Conservation (phyloP, 441 rosid species). For the Rhodomyrtus psidioides region DNA sequence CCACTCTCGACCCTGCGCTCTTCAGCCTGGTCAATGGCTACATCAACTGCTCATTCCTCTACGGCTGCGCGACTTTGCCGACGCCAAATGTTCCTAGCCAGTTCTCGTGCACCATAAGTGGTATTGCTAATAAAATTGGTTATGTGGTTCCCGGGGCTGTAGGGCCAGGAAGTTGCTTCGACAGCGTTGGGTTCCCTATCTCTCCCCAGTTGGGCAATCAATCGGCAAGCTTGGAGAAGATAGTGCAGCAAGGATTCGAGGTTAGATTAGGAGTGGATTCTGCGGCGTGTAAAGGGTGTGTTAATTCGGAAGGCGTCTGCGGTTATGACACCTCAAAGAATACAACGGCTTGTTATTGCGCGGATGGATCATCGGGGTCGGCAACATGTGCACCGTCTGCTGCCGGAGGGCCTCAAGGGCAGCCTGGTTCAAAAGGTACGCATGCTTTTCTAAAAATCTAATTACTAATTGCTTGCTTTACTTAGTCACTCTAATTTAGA, state of each 20-base stretch:
- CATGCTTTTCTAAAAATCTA: not conserved
- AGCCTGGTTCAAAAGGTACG: not conserved
- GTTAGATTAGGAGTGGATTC: not conserved
- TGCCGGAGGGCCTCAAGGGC: not conserved
- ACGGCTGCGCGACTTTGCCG: not conserved
- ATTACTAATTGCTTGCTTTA: accelerated
- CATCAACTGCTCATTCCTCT: conserved; percentile 1
- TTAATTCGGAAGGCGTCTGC: not conserved
- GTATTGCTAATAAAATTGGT: not conserved
- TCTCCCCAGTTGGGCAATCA: not conserved
- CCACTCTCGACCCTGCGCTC: not conserved
- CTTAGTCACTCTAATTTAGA: not conserved
- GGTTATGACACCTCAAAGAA: not conserved
- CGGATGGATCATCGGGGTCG: not conserved
- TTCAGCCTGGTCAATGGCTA: not conserved
- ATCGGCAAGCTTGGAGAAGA: not conserved
- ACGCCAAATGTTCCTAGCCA: not conserved
- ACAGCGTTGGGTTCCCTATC: not conserved
- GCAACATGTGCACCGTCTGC: not conserved
- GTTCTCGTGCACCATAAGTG: not conserved
- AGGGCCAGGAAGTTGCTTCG: not conserved
- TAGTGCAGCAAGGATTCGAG: not conserved
- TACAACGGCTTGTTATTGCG: not conserved
- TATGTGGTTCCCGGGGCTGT: accelerated
- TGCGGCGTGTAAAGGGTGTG: not conserved